phyloP scores from a whole-genome alignment of 306 rosid genomes.

The Fragaria ananassa region DNA sequence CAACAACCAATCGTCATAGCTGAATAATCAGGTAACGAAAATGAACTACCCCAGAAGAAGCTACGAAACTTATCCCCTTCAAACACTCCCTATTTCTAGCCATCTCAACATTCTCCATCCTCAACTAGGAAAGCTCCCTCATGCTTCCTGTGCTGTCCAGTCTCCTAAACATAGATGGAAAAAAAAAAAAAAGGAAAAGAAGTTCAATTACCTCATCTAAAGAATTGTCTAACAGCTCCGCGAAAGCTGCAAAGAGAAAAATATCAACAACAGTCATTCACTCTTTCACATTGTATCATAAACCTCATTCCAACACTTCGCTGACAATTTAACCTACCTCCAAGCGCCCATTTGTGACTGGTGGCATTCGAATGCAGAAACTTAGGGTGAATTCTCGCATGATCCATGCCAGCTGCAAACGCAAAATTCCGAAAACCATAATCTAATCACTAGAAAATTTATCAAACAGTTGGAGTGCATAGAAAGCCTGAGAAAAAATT shows the following conservation, averaged over 20 bases:
- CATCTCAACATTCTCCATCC: neutral
- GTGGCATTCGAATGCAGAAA: slow-evolving; percentile 97
- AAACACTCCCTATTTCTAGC: neutral
- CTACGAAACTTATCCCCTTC: neutral
- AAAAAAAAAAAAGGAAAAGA: neutral
- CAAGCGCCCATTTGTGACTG: slow-evolving; percentile 97
- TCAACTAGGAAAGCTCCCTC: neutral
- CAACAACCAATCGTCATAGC: neutral
- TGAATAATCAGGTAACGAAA: no score
- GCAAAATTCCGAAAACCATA: neutral
- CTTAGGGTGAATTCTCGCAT: slow-evolving; percentile 85
- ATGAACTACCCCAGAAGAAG: neutral
- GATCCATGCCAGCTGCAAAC: slow-evolving; percentile 88
- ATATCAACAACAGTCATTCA: neutral
- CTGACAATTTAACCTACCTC: slow-evolving; percentile 48
- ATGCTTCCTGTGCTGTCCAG: neutral
- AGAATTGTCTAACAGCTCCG: slow-evolving; percentile 89
- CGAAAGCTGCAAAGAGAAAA: slow-evolving; percentile 66
- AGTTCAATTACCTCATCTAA: slow-evolving; percentile 68
- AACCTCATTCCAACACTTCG: neutral
- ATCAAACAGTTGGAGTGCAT: neutral
- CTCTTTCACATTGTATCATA: neutral
- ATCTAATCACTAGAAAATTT: neutral
- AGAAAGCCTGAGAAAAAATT: neutral
- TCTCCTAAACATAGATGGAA: neutral